Evolutionary conservation across 225 moss, liverwort and hornwort species (phyloP).

Genomic region (Sphagnum contortum): DNA sequence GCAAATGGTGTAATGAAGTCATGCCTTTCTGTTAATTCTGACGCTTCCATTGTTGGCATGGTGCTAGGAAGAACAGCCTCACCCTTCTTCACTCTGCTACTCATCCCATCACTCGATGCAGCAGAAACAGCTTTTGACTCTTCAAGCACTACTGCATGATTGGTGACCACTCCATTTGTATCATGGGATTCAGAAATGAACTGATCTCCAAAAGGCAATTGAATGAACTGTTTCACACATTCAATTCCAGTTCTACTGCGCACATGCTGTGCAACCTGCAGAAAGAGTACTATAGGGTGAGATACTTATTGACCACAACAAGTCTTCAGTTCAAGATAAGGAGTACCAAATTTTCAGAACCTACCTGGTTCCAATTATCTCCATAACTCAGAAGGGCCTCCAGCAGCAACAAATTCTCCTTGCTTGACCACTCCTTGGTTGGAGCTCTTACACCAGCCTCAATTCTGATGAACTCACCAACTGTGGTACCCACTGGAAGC

Average conservation of each 20-base stretch:
- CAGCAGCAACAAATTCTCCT: constrained; percentile 73
- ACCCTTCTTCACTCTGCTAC: constrained; percentile 5
- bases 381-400: constrained; percentile 78
- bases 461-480: constrained; percentile 42
- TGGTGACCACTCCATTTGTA: not conserved
- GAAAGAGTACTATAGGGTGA: constrained; percentile 1
- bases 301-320: too few relatives aligned
- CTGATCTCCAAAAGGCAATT: constrained; percentile 68
- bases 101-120: not conserved
- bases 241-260: constrained; percentile 55
- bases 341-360: too few relatives aligned
- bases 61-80: constrained; percentile 5
- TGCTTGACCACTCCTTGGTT: constrained; percentile 77
- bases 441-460: constrained; percentile 22
- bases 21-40: constrained; percentile 17
- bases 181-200: constrained; percentile 8
- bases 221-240: constrained; percentile 71
- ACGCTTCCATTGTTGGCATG: constrained; percentile 4
- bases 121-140: constrained; percentile 10
- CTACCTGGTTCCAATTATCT: constrained; percentile 77
- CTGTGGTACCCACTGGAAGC: constrained; percentile 41
- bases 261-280: constrained; percentile 61
- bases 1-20: constrained; percentile 53
- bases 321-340: too few relatives aligned
- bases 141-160: constrained; percentile 17